Base-by-base conservation (phyloP, 2,329 filamentous ascomycete genomes). In the Colletotrichum sp. region DNA sequence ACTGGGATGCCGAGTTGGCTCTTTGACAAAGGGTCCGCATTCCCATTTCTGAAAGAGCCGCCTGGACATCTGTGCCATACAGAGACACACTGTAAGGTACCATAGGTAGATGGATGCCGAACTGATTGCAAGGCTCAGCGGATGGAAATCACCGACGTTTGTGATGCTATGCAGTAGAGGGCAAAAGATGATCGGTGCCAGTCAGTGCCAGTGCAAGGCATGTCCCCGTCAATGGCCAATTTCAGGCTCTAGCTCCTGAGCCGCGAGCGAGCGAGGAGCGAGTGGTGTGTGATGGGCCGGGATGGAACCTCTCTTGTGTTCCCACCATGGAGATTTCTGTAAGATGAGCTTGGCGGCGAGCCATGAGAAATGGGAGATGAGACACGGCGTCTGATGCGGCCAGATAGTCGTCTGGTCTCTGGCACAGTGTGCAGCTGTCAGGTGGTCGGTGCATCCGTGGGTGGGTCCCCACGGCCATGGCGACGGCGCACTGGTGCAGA, bases 301-400 rank as follows among this genome's bases (percentile, higher is more conserved):
- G 69, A 72, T 72, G 55, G 55, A 63, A 66, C 62, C 52, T 75
- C 25, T 74, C 73, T 63, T 68, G 70, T 73, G 73, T 76, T 76
- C 59, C 73, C 73, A 76, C 73, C 73, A 69, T 73, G 64, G 73
- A 73, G 70, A 76, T 69, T 76, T 76, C 70, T 69, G 64, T 73
- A 73, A 73, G 72, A 75, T 76, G 73, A 76, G 73, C 73, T 73
- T 61, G 70, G 73, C 73, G 63, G 63, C 25, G 32, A 73, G 65
- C 69, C 69, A 65, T 71, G 69, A 75, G 75, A 77, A 69, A 71
- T 64, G 63, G 71, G 62, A 75, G 66, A 71, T 75, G 75, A 77
- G 72, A 75, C 71, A 75, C 71, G 75, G 71, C 72, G 75, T 75
- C 69, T 77, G 71, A 70, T 75, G 71, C 71, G 19, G 64, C 71